Evolutionary conservation across 2,329 filamentous ascomycete species (phyloP).

Genomic region (Dryadomyces quercus-mongolicae): DNA sequence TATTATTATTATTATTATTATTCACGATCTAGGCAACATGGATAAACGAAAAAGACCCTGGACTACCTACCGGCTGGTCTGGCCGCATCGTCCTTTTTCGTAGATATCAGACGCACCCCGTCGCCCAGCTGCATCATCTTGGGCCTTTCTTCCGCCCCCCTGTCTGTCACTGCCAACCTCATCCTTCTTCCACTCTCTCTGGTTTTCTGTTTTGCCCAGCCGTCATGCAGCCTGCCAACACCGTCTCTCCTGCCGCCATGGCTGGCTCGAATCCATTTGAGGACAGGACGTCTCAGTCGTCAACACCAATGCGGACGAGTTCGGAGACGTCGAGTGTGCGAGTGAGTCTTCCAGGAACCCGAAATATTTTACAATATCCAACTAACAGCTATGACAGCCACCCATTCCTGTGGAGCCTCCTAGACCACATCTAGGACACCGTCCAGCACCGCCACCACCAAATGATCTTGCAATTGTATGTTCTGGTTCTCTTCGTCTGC

Average conservation of each 20-base stretch:
- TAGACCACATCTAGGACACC: neutral
- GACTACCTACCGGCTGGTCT: neutral
- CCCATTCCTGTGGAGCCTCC: neutral
- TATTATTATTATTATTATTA: neutral
- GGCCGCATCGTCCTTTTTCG: neutral
- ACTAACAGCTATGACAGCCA: neutral
- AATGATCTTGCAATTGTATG: neutral
- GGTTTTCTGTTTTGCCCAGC: neutral
- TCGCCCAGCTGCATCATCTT: neutral
- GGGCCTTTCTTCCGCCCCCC: neutral
- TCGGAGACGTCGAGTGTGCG: neutral
- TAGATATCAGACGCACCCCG: neutral
- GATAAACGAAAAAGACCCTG: neutral
- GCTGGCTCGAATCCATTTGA: neutral
- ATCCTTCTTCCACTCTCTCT: neutral
- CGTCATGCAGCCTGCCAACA: neutral
- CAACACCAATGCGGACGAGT: neutral
- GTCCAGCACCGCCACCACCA: constrained; percentile 1
- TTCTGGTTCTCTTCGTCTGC: neutral
- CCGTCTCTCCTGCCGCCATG: neutral
- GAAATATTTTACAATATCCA: neutral
- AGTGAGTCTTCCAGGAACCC: too few species aligned
- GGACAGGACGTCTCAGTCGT: neutral
- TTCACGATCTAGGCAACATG: neutral
- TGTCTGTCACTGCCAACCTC: neutral